Conservation (phyloP, 1,284 basidiomycete genomes). For the Irpex lacteus region DNA sequence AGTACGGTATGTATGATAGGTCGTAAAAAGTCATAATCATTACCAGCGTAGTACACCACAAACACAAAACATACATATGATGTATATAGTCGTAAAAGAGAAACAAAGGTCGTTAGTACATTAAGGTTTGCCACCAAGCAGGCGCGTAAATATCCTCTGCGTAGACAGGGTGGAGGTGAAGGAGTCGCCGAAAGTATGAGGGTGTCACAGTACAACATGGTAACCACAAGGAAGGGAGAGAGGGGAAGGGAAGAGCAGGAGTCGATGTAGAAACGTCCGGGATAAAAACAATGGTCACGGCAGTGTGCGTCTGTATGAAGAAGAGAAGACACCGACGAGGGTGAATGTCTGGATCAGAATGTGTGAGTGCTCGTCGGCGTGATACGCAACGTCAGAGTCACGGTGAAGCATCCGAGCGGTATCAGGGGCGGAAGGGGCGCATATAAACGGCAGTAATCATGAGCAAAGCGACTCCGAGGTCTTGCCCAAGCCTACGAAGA, state of each 20-base stretch:
- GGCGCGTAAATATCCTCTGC: not conserved
- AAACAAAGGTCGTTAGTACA: not conserved
- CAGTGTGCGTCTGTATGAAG: not conserved
- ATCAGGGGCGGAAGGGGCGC: not conserved
- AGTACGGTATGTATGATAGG: not conserved
- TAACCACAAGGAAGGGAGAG: not conserved
- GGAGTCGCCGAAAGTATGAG: not conserved
- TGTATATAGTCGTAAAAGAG: too few species aligned
- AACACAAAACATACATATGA: not conserved
- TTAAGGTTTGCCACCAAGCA: not conserved
- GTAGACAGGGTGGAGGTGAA: not conserved
- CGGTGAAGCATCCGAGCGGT: not conserved
- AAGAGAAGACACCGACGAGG: not conserved
- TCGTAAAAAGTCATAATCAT: not conserved
- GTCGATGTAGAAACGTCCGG: not conserved
- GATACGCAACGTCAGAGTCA: not conserved
- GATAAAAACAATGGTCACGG: not conserved
- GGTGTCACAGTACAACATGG: not conserved
- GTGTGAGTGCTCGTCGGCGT: not conserved
- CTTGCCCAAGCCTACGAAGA: constrained; percentile 21
- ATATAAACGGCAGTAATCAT: not conserved
- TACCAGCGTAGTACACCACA: not conserved
- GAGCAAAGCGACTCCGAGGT: not conserved
- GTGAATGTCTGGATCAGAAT: not conserved
- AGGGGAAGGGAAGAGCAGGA: not conserved